phyloP scores from a whole-genome alignment of 2,329 filamentous ascomycete genomes.

The Apiospora phragmitis region DNA sequence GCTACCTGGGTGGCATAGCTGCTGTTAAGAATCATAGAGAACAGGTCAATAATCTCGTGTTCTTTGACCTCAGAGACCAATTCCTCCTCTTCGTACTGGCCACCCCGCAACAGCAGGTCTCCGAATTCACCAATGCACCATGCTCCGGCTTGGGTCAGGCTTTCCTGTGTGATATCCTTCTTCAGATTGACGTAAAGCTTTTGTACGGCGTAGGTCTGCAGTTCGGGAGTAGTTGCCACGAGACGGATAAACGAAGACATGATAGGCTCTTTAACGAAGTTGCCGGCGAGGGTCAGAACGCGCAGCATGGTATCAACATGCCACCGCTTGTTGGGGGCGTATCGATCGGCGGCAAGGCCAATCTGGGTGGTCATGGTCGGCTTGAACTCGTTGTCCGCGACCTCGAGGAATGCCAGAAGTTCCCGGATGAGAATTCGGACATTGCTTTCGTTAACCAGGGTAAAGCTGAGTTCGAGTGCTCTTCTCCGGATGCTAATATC shows the following conservation, averaged over 20 bases:
- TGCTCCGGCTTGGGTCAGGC: slow-evolving; percentile 85
- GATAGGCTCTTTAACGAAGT: slow-evolving; percentile 97
- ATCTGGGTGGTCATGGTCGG: slow-evolving; percentile 98
- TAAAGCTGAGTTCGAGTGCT: slow-evolving; percentile 97
- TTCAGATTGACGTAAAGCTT: slow-evolving; percentile 90
- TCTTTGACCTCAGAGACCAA: slow-evolving; percentile 79
- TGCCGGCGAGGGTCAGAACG: slow-evolving; percentile 89
- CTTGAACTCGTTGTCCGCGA: slow-evolving; percentile 98
- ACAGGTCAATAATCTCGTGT: slow-evolving; percentile 89
- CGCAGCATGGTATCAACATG: slow-evolving; percentile 97
- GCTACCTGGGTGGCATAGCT: slow-evolving; percentile 90
- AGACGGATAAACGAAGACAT: slow-evolving; percentile 94
- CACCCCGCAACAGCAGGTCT: slow-evolving; percentile 83
- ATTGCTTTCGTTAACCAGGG: slow-evolving; percentile 95
- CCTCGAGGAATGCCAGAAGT: slow-evolving; percentile 90
- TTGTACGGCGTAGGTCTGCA: slow-evolving; percentile 95
- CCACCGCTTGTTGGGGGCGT: slow-evolving; percentile 96
- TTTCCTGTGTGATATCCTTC: slow-evolving; percentile 97
- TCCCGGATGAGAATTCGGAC: slow-evolving; percentile 92
- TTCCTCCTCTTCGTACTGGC: slow-evolving; percentile 93
- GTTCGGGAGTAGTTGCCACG: slow-evolving; percentile 89
- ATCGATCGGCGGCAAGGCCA: slow-evolving; percentile 93
- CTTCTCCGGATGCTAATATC: slow-evolving; percentile 96
- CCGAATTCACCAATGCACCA: slow-evolving; percentile 99
- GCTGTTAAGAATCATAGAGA: slow-evolving; percentile 88